phyloP scores from a whole-genome alignment of 179 eudicot species.

The Carnegiea gigantea region DNA sequence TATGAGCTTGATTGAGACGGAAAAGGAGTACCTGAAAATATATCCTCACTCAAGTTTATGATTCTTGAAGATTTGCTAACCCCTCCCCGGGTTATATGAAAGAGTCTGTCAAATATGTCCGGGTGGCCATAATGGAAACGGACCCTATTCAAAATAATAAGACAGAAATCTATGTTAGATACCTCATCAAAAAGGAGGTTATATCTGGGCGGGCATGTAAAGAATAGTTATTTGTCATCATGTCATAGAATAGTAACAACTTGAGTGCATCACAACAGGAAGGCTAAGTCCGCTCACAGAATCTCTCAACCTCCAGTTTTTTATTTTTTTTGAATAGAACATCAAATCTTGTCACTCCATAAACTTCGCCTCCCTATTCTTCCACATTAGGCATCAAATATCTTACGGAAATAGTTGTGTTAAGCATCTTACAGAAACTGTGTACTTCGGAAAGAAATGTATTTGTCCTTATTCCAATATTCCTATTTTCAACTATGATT shows the following conservation, averaged over 20 bases:
- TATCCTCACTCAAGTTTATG: constrained; percentile 90
- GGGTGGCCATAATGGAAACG: constrained; percentile 98
- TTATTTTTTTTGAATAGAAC: neutral
- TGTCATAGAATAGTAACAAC: neutral
- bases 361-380: neutral
- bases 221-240: constrained; percentile 1
- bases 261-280: neutral
- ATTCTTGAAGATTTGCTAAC: constrained; percentile 85
- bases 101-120: constrained; percentile 91
- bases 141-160: constrained; percentile 49
- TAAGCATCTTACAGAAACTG: neutral
- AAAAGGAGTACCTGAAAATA: constrained; percentile 68
- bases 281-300: neutral
- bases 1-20: neutral
- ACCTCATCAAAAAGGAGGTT: neutral
- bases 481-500: neutral
- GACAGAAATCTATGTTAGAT: constrained; percentile 16
- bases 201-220: neutral
- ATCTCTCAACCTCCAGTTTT: neutral
- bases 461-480: too few relatives aligned
- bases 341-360: neutral
- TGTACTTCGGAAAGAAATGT: neutral
- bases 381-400: neutral
- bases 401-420: neutral
- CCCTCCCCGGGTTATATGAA: constrained; percentile 92